These are phyloP conservation scores for Leishmania lainsoni DNA, from an alignment of 208 protist species.

Conservation along the genomic window DNA sequence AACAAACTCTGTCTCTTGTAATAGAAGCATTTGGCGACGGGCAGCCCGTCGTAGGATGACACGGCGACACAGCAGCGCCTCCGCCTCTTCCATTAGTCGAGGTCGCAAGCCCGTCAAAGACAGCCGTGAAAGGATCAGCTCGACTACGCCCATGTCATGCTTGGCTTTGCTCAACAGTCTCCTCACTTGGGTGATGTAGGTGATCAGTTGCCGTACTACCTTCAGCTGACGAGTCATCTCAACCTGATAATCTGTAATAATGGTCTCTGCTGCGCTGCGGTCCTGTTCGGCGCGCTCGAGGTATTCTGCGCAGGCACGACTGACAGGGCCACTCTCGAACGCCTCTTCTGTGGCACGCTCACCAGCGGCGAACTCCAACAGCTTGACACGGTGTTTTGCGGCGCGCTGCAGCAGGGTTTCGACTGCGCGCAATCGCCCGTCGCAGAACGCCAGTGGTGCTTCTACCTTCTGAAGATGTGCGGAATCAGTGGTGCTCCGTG, in stretches of 20 bases:
- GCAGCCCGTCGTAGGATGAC: conserved; percentile 30
- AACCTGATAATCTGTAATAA: conserved; percentile 18
- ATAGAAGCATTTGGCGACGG: conserved; percentile 21
- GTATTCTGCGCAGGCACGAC: conserved; percentile 10
- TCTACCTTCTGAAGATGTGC: conserved; percentile 1
- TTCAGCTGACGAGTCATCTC: conserved; percentile 36
- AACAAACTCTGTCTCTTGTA: conserved; percentile 29
- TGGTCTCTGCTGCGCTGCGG: conserved; percentile 8
- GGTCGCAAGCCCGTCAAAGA: conserved; percentile 18
- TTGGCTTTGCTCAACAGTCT: conserved; percentile 19
- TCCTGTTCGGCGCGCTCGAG: conserved; percentile 22
- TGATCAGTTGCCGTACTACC: conserved; percentile 22
- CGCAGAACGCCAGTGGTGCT: conserved; percentile 21
- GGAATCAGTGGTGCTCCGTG: conserved; percentile 2
- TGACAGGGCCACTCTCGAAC: conserved; percentile 4
- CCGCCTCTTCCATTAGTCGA: conserved; percentile 17
- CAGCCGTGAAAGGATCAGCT: conserved; percentile 23
- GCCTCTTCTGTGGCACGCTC: conserved; percentile 4
- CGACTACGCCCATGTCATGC: conserved; percentile 22
- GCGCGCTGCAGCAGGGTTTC: conserved; percentile 16
- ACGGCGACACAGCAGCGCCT: conserved; percentile 27
- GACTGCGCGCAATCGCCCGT: conserved; percentile 2
- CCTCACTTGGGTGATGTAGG: conserved; percentile 30
- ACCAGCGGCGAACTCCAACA: conserved; percentile 5
- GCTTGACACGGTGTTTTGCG: conserved; percentile 16